Evolutionary conservation across 495 filamentous ascomycete species (phyloP).

Genomic region (Penicillium steckii): DNA sequence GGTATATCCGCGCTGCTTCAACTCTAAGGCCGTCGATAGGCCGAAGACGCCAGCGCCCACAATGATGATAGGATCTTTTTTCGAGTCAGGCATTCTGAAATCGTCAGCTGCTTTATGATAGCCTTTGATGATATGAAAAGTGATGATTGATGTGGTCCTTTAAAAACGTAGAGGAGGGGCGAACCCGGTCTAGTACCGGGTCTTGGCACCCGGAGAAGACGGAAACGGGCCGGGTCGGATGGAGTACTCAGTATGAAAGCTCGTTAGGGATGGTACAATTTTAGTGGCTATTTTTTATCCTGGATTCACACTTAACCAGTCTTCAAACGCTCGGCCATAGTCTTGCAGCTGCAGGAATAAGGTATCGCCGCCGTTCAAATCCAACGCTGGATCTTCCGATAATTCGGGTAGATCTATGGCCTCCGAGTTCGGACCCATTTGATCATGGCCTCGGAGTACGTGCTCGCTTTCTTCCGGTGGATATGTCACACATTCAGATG

Average conservation of each 20-base stretch:
- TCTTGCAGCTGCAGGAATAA: slow-evolving; percentile 31
- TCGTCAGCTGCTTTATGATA: not conserved
- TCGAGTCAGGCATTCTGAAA: slow-evolving; percentile 20
- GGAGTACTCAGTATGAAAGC: too few species aligned
- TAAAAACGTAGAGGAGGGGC: slow-evolving; percentile 5
- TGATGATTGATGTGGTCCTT: not conserved
- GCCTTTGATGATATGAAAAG: not conserved
- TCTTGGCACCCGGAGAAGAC: slow-evolving; percentile 23
- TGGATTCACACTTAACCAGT: slow-evolving; percentile 31
- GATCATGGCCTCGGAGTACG: slow-evolving; percentile 7
- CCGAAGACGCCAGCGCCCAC: slow-evolving; percentile 36
- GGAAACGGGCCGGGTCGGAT: slow-evolving; percentile 19
- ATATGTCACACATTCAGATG: slow-evolving; percentile 30
- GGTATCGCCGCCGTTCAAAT: slow-evolving; percentile 18
- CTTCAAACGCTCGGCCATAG: slow-evolving; percentile 33
- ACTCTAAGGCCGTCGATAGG: slow-evolving; percentile 27
- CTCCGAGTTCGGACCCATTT: slow-evolving; percentile 2
- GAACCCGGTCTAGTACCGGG: slow-evolving; percentile 5
- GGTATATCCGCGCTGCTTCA: slow-evolving; percentile 24
- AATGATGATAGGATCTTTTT: slow-evolving; percentile 35
- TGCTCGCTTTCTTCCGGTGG: slow-evolving; percentile 31
- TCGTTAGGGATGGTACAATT: too few species aligned
- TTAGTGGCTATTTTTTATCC: not conserved
- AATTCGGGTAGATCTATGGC: slow-evolving; percentile 13
- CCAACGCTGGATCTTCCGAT: slow-evolving; percentile 16